Evolutionary conservation across 345 rosid genomes (phyloP).

Genomic region (Durio zibethinus): DNA sequence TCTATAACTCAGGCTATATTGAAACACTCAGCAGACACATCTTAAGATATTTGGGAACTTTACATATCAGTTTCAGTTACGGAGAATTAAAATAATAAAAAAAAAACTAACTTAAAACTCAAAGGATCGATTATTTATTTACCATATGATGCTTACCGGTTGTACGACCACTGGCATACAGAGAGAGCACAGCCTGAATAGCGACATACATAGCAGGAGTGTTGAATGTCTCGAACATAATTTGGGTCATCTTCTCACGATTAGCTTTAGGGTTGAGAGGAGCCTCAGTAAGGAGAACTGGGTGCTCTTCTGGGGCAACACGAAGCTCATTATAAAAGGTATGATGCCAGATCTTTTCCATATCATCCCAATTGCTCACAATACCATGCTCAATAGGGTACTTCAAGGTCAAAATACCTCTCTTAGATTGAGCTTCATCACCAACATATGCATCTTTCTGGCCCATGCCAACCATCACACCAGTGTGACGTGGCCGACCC

Average conservation of each 20-base stretch:
- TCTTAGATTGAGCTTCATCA: constrained; percentile 76
- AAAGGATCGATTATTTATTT: background rate
- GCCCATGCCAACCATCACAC: constrained; percentile 84
- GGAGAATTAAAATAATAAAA: background rate
- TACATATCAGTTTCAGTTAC: background rate
- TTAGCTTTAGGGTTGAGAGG: constrained; percentile 95
- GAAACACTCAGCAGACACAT: background rate
- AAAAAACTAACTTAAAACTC: background rate
- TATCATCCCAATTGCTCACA: constrained; percentile 94
- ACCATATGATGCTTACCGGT: constrained; percentile 49
- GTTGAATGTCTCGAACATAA: constrained; percentile 89
- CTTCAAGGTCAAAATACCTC: constrained; percentile 72
- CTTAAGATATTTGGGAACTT: background rate
- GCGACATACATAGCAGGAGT: constrained; percentile 91
- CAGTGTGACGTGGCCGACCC: constrained; percentile 91
- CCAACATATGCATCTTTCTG: constrained; percentile 89
- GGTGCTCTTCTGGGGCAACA: constrained; percentile 91
- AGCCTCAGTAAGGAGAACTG: constrained; percentile 76
- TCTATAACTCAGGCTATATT: background rate
- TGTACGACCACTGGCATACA: constrained; percentile 97
- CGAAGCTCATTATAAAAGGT: constrained; percentile 94
- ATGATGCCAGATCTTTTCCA: constrained; percentile 96
- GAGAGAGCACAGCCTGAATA: constrained; percentile 85
- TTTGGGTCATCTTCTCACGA: constrained; percentile 97
- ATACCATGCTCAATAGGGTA: constrained; percentile 90